phyloP scores from a whole-genome alignment of 2,329 filamentous ascomycete genomes.

The Ophiocordyceps australis region DNA sequence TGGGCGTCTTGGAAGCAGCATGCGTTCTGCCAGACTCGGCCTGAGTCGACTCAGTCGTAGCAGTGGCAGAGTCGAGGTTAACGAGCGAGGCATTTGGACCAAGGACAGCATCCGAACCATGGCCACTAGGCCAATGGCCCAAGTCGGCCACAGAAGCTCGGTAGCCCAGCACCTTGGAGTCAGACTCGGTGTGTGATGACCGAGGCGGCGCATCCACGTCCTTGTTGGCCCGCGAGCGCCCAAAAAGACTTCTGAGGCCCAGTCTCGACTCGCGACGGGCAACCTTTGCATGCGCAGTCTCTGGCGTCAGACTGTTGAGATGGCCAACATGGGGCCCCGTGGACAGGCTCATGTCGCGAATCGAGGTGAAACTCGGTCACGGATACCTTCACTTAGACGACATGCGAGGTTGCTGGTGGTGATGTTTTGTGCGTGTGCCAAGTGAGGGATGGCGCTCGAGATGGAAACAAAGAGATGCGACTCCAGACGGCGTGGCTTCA shows the following conservation, averaged over 20 bases:
- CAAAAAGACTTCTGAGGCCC: conserved; percentile 31
- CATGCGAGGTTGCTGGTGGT: no score
- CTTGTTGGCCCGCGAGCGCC: conserved; percentile 20
- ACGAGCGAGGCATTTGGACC: conserved; percentile 17
- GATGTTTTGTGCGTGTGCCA: no score
- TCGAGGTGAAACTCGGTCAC: no score
- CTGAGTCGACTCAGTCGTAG: conserved; percentile 3
- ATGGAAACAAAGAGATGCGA: no score
- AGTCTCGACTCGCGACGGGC: conserved; percentile 31
- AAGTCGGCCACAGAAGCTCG: conserved; percentile 28
- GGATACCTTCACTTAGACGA: no score
- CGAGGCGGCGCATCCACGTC: conserved; percentile 12
- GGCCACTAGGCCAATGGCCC: conserved; percentile 21
- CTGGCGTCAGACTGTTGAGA: no score
- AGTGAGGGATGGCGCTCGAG: no score
- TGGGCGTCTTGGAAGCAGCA: conserved; percentile 4
- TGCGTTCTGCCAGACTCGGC: conserved; percentile 3
- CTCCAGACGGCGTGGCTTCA: no score
- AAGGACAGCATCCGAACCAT: conserved; percentile 3
- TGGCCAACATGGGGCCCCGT: no score
- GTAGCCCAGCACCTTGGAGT: conserved; percentile 16
- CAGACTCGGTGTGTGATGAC: conserved; percentile 12
- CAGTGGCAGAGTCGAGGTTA: conserved; percentile 8
- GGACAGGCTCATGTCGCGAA: no score
- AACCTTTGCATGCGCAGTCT: no score